Percentiles rank a stretch among this genome's conserved stretches.
These are phyloP conservation scores for Penicillium angulare DNA, from an alignment of 495 filamentous ascomycete species.

Conservation along the genomic window DNA sequence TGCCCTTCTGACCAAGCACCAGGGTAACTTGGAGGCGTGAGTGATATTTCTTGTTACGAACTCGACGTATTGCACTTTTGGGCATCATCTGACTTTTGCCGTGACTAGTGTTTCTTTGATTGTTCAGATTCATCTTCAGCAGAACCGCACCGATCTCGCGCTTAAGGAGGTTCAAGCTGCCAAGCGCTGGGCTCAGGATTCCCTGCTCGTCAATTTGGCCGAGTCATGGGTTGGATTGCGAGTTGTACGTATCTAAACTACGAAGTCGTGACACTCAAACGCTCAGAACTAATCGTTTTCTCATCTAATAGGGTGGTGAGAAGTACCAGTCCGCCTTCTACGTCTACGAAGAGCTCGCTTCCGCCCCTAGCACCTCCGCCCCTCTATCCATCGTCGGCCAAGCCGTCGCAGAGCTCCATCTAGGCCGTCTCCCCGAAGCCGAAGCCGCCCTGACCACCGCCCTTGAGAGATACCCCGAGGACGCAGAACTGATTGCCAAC, in stretches of 20 bases:
- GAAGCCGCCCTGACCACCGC: slow-evolving; percentile 82
- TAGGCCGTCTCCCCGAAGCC: slow-evolving; percentile 85
- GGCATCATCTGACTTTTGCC: slow-evolving; percentile 4
- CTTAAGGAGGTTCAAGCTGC: slow-evolving; percentile 86
- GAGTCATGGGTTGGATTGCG: slow-evolving; percentile 93
- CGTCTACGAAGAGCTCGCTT: slow-evolving; percentile 95
- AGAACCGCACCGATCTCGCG: slow-evolving; percentile 88
- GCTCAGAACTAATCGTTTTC: neutral
- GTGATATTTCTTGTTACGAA: slow-evolving; percentile 33
- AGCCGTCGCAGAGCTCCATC: slow-evolving; percentile 87
- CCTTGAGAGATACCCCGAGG: slow-evolving; percentile 65
- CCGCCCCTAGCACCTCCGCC: slow-evolving; percentile 68
- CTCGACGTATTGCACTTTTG: neutral
- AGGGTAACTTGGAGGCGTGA: slow-evolving; percentile 80
- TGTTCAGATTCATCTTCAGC: slow-evolving; percentile 86
- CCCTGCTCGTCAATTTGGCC: slow-evolving; percentile 86
- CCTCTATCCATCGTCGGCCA: slow-evolving; percentile 72
- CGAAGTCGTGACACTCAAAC: neutral
- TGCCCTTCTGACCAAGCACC: slow-evolving; percentile 71
- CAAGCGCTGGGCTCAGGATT: slow-evolving; percentile 94
- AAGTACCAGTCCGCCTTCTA: slow-evolving; percentile 98
- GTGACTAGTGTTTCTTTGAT: slow-evolving; percentile 64
- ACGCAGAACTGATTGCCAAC: slow-evolving; percentile 77
- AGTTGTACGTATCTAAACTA: slow-evolving; percentile 56
- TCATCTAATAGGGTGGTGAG: slow-evolving; percentile 70